Conservation (phyloP, 139 green algal species). For the Pedinophyceae sp. region DNA sequence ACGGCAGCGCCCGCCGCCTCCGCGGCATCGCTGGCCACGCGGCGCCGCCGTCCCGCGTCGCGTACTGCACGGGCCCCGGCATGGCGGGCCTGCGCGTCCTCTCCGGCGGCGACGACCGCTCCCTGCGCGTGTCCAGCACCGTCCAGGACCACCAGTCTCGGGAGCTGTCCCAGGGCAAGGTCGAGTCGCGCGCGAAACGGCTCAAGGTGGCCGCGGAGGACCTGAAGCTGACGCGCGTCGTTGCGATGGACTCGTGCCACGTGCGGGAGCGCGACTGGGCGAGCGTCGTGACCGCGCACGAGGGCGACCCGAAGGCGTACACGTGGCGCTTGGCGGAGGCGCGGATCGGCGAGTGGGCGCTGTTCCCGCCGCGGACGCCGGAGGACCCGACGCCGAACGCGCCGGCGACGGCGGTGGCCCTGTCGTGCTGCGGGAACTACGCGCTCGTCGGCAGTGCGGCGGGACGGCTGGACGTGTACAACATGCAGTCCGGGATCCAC, state of each 20-base stretch:
- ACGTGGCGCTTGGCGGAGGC: conserved; percentile 65
- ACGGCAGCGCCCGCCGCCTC: conserved; percentile 53
- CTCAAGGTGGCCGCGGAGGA: conserved; percentile 53
- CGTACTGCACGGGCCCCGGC: conserved; percentile 57
- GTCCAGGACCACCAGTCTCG: conserved; percentile 85
- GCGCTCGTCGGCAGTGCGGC: conserved; percentile 60
- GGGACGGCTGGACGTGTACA: conserved; percentile 82
- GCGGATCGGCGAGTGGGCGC: conserved; percentile 22
- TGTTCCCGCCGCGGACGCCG: conserved; percentile 11
- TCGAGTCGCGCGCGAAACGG: conserved; percentile 45
- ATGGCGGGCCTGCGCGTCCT: background rate
- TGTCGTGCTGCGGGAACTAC: conserved; percentile 90
- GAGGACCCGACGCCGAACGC: conserved; percentile 4
- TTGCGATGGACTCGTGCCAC: conserved; percentile 10
- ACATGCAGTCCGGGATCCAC: conserved; percentile 84
- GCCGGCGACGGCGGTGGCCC: conserved; percentile 40
- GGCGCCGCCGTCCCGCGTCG: conserved; percentile 53
- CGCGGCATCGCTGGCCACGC: conserved; percentile 76
- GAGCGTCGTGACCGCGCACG: conserved; percentile 87
- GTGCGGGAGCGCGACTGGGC: conserved; percentile 88
- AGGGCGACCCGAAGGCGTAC: conserved; percentile 63
- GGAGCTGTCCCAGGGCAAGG: conserved; percentile 79
- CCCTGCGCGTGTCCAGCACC: conserved; percentile 74
- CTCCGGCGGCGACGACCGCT: conserved; percentile 57
- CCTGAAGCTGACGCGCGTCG: conserved; percentile 51